These are phyloP conservation scores for Starmerella tilneyi DNA, from an alignment of 805 yeast genomes.

Conservation along the genomic window DNA sequence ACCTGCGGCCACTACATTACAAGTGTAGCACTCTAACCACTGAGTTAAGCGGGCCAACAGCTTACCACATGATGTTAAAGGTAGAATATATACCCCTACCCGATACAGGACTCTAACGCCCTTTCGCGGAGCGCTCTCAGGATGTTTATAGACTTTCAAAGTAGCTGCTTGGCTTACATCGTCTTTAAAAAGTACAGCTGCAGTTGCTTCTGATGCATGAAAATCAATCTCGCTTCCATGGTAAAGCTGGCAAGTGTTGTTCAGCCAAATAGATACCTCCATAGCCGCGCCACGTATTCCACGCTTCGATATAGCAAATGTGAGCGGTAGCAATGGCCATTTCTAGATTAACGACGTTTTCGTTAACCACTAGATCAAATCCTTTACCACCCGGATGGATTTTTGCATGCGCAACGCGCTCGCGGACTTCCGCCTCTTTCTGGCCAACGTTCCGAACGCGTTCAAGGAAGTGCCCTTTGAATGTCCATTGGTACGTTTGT, in stretches of 20 bases:
- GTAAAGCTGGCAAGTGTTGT: slow-evolving; percentile 20
- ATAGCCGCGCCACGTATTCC: slow-evolving; percentile 51
- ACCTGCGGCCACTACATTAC: slow-evolving; percentile 26
- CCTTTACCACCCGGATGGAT: slow-evolving; percentile 49
- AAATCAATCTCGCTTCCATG: slow-evolving; percentile 27
- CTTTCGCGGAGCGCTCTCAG: too few species aligned
- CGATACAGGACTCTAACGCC: not conserved
- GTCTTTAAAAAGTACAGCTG: too few species aligned
- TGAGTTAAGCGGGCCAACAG: slow-evolving; percentile 22
- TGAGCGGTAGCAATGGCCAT: slow-evolving; percentile 51
- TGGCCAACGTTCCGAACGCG: slow-evolving; percentile 50
- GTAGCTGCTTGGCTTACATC: too few species aligned
- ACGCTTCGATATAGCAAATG: slow-evolving; percentile 53
- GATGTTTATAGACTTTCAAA: too few species aligned
- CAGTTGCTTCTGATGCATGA: too few species aligned
- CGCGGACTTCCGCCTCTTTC: slow-evolving; percentile 53
- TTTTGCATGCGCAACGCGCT: slow-evolving; percentile 50
- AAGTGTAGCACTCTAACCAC: slow-evolving; percentile 26
- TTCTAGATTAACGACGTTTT: slow-evolving; percentile 45
- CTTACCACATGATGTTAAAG: not conserved
- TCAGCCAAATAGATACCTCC: slow-evolving; percentile 56
- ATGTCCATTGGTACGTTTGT: slow-evolving; percentile 54
- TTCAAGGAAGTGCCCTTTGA: slow-evolving; percentile 48
- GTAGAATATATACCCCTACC: not conserved
- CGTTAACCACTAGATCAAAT: slow-evolving; percentile 47